phyloP scores from a whole-genome alignment of 495 filamentous ascomycete genomes.

The Geopyxis carbonaria region DNA sequence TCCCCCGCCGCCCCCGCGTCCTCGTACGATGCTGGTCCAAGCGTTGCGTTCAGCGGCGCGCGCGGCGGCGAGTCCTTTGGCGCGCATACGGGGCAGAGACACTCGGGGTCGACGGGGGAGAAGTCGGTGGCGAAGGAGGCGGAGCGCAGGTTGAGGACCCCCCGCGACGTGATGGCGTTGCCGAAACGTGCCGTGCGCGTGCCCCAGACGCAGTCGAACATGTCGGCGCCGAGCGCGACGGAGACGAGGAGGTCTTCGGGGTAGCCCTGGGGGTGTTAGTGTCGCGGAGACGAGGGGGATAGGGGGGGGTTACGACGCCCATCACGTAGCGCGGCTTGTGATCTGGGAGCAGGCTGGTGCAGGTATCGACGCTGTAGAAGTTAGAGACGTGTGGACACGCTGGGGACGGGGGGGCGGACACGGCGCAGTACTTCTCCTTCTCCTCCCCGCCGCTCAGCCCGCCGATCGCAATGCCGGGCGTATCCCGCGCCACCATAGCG shows the following conservation, averaged over 20 bases:
- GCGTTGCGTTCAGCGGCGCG: conserved; percentile 10
- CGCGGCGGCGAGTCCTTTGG: conserved; percentile 28
- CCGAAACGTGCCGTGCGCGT: conserved; percentile 91
- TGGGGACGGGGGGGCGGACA: conserved; percentile 18
- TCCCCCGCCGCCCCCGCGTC: background rate
- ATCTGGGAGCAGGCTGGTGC: conserved; percentile 70
- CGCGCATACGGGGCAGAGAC: conserved; percentile 62
- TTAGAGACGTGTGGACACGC: background rate
- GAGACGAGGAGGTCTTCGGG: conserved; percentile 89
- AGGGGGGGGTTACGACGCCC: conserved; percentile 49
- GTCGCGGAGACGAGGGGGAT: background rate
- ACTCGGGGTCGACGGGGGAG: conserved; percentile 61
- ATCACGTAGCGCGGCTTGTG: conserved; percentile 93
- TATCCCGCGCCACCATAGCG: conserved; percentile 82
- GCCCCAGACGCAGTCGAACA: conserved; percentile 99
- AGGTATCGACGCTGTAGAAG: conserved; percentile 51
- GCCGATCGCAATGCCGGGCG: conserved; percentile 91
- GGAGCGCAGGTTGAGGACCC: conserved; percentile 68
- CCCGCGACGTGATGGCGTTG: conserved; percentile 69
- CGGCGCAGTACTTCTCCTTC: conserved; percentile 42
- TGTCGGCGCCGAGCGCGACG: conserved; percentile 84
- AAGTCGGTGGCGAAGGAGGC: conserved; percentile 64
- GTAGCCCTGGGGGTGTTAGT: conserved; percentile 42
- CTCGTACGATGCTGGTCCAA: conserved; percentile 11
- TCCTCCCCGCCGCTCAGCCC: conserved; percentile 77